Percentiles rank a stretch among this genome's conserved stretches.
Conservation (phyloP, 352 stramenopile genomes). For the Blastocystis sp. region DNA sequence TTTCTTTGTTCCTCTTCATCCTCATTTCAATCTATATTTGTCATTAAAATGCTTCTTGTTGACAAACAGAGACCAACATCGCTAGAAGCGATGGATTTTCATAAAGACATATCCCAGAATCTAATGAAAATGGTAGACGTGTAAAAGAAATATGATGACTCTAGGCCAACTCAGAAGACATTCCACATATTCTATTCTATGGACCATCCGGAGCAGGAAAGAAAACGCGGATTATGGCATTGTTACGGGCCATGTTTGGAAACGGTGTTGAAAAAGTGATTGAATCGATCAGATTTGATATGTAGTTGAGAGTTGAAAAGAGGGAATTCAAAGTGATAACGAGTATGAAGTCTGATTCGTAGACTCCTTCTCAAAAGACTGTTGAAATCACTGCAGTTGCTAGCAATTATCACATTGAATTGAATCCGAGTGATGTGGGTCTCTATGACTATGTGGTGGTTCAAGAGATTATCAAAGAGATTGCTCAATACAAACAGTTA, state of each 20-base stretch:
- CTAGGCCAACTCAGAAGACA: conserved; percentile 70
- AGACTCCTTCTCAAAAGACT: conserved; percentile 77
- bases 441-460: conserved; percentile 90
- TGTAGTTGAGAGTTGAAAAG: conserved; percentile 74
- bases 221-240: conserved; percentile 90
- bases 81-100: conserved; percentile 83
- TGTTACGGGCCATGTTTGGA: conserved; percentile 89
- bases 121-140: conserved; percentile 72
- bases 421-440: conserved; percentile 91
- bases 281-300: conserved; percentile 62
- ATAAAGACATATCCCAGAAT: conserved; percentile 83
- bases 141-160: not conserved
- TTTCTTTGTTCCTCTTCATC: too few relatives aligned
- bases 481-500: conserved; percentile 81
- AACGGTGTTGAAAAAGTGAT: conserved; percentile 80
- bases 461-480: conserved; percentile 98
- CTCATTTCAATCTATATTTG: not conserved
- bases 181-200: conserved; percentile 94
- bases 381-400: conserved; percentile 94
- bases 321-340: conserved; percentile 81
- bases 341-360: not conserved
- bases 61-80: conserved; percentile 91
- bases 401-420: conserved; percentile 97
- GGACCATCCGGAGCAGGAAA: conserved; percentile 91
- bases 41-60: conserved; percentile 87